Evolutionary conservation across 495 filamentous ascomycete species (phyloP), one percentile per base, ranked within the genome.

Genomic region (Copromyces sp.): DNA sequence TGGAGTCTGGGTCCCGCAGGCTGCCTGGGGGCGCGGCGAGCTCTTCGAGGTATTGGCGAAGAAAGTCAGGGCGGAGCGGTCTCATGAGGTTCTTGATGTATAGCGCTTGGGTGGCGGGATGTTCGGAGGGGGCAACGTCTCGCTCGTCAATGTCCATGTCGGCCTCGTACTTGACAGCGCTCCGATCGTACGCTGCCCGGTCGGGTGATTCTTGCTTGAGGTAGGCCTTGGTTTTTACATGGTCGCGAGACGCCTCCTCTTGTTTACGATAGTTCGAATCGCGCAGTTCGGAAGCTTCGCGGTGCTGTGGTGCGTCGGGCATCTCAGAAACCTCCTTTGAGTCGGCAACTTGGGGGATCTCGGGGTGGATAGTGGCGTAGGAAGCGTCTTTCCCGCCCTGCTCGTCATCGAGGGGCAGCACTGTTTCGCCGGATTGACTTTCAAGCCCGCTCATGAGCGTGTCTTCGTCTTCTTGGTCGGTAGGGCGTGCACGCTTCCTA

Each of bases 71-170:
- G 73, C 91, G 91, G 9, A 99, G 84, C 17, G 95, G 95, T 53
- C 95, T 89, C 90, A 96, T 94, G 65, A 99, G 87, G 75, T 97
- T 89, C 76, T 91, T 90, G 77, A 99, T 96, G 83, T 98, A 99
- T 68, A 99, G 84, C 47, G 93, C 90, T 40, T 90, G 79, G 7
- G 95, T 99, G 3, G 93, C 93, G 12, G 91, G 88, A 82, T 98
- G 95, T 37, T 92, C 81, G 4, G 94, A 89, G 12, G 94, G 91
- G 65, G 84, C 83, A 39, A 91, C 85, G 32, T 83, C 75, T 71
- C 76, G 75, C 32, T 82, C 81, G 71, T 79, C 75, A 37, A 82
- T 77, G 39, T 75, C 72, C 70, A 74, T 71, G 29, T 65, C 14
- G 53, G 12, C 53, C 59, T 68, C 61, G 41, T 69, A 38, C 14